A percentile compares a stretch with the other conserved stretches of the same genome.
Evolutionary conservation across 805 yeast species (phyloP).

Genomic region (Phaffomyces opuntiae): DNA sequence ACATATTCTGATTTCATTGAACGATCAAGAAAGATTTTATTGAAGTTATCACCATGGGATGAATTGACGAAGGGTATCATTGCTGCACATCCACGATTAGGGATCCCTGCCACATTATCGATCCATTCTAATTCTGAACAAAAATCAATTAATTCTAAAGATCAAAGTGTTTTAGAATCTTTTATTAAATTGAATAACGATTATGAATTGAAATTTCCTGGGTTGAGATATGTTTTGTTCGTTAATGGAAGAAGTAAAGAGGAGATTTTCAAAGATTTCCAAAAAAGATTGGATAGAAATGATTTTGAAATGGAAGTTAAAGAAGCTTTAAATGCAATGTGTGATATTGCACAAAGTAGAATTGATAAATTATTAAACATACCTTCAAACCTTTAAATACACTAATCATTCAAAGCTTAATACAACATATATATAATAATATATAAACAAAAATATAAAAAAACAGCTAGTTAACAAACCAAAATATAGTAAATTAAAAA

Average conservation of each 20-base stretch:
- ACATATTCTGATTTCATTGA: conserved; percentile 14
- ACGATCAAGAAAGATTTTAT: conserved; percentile 9
- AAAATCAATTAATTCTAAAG: conserved; percentile 50
- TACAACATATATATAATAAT: neutral
- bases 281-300: conserved; percentile 45
- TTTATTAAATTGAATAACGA: conserved; percentile 46
- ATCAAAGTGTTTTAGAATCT: conserved; percentile 32
- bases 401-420: neutral
- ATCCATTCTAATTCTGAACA: conserved; percentile 69
- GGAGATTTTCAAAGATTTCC: conserved; percentile 59
- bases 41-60: conserved; percentile 12
- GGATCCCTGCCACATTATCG: conserved; percentile 55
- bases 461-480: neutral
- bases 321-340: conserved; percentile 81
- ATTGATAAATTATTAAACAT: conserved; percentile 38
- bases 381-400: neutral
- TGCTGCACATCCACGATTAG: conserved; percentile 89
- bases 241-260: conserved; percentile 76
- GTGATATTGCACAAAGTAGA: conserved; percentile 83
- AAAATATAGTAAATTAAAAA: neutral
- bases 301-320: conserved; percentile 47
- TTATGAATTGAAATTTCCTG: conserved; percentile 61
- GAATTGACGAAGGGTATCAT: conserved; percentile 40
- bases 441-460: neutral
- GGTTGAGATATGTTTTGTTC: conserved; percentile 80